Base-by-base conservation (phyloP, 257 asterid genomes). In the Misopates orontium region DNA sequence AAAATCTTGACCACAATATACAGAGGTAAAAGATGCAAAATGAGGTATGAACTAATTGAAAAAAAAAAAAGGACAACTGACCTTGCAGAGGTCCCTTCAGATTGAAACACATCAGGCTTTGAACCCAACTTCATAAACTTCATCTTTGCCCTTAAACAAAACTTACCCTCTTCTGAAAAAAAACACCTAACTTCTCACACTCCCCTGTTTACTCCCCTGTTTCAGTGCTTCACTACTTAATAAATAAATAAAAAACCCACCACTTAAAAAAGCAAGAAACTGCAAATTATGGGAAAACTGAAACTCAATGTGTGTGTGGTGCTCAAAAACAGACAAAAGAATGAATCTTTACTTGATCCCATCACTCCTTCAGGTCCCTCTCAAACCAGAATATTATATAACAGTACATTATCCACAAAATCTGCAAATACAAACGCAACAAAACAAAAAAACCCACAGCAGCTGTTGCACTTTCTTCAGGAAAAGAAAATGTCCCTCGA, bases 101-200 rank as follows among this genome's bases (percentile, higher is more conserved):
- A 75, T 74, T 83, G 95, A 69, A 92, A 92, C 72, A 90, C 85
- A 82, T 92, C 96, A 41, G 96, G 93, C 83, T 87, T 92, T 40
- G 98, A 92, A 9, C 97, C 96, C 87, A 92, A 65, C 85, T 91
- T 91, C 98, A 91, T 91, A 70, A 76, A 88, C 92, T 88, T 88
- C 98, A 91, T 91, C 18, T 42, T 31, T 28, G 3, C 36, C 42
- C 42, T 36, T 9, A 4, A 36, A 36, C 1, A 36, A 36, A 36
- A 36, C 6, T 36, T 36, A 36, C 42, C 42, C 42, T 61, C 65
- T 58, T 67, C 45, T n/a, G n/a, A n/a, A 59, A n/a, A 50, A 64
- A 54, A 68, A 58, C 10, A 2, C 36, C 36, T 28, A 7, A n/a
- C n/a, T n/a, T n/a, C n/a, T n/a, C n/a, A n/a, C n/a, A n/a, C n/a